Base-by-base conservation (phyloP, 1,284 basidiomycete genomes). In the Heterobasidion parviporum region DNA sequence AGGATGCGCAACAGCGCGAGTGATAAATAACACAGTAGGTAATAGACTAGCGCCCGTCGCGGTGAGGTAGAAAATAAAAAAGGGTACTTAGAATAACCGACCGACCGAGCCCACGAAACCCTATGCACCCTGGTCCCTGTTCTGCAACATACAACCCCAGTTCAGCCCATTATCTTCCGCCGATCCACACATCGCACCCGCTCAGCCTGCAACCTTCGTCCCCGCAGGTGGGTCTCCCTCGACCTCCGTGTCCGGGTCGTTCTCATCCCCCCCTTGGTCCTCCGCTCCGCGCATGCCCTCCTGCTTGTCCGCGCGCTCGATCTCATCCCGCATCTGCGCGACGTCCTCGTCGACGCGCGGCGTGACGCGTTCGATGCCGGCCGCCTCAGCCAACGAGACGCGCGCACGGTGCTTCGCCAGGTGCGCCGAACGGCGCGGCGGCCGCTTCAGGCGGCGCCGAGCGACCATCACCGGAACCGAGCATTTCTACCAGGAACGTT, bases 391-490 rank as follows among this genome's bases (percentile, higher is more conserved):
- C 57, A 96, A 85, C n/a, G 89, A 84, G 38, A 94, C 88, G 54
- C 90, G 88, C 0, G 73, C 78, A 64, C 76, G 87, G 69, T 79
- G 78, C 46, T 78, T 81, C 34, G 81, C 77, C 20, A 87, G 78
- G 65, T 85, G 83, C 0, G 83, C 85, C 8, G 79, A 78, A 35
- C 79, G 81, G 49, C 77, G 76, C 9, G 84, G 81, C 8, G 84
- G 83, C 7, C 89, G 82, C 68, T 89, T 89, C 63, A 94, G 82
- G 6, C 91, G 78, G 51, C 91, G 82, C 45, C 91, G 87, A 8
- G 91, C 89, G 53, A 93, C 71, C 93, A 95, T 95, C 57, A 95
- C 93, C 2, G 91, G 94, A 0, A 92, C 92, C 4, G 85, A 89
- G 55, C 85, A 91, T 73, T 93, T 94, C 73, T 94, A 41, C 6